Base-by-base conservation (phyloP, 768 basidiomycete genomes). In the Kwoniella europaea region DNA sequence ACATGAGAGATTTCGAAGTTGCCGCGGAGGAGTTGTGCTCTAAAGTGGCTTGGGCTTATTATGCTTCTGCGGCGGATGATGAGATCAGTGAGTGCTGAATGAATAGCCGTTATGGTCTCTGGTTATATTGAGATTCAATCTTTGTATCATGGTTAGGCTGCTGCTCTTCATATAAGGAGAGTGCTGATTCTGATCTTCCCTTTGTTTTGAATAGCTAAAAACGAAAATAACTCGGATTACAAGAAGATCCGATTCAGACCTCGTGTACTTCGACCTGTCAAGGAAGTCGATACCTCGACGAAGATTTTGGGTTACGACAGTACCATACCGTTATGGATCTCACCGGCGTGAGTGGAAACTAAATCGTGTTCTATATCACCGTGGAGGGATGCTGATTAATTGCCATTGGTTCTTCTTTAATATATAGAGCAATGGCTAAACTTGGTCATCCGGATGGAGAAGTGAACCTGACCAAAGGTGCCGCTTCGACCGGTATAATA, bases 391-490 rank as follows among this genome's bases (percentile, higher is more conserved):
- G 24, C 24, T 24, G 24, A 24, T 24, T 24, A 24, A 24, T 24
- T 24, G 24, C 24, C 24, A 24, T 24, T 24, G 24, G 44, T 10
- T 50, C 43, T 22, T 50, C 24, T 16, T 10, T n/a, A 43, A 20
- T 13, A n/a, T 57, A 20, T 61, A 79, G 78, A 2, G 82, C 82
- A 0, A 82, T 82, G 82, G 82, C 82, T 1, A 81, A 81, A 64
- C 86, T 94, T 0, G 94, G 93, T 1, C 94, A 98, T 81, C 94
- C 94, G 4, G 73, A 78, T 87, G 93, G 93, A 18, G 94, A 96
- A 84, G 84, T 87, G 42, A 95, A 94, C 82, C 88, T 95, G 68
- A 90, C 91, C 2, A 87, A 86, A 64, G 93, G 89, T 10, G 89
- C 90, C 10, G 88, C 86, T 20, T 85, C 86, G 68, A 87, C 88